Conservation (phyloP, 2,329 filamentous ascomycete species). For the Sporothrix dimorphospora region DNA sequence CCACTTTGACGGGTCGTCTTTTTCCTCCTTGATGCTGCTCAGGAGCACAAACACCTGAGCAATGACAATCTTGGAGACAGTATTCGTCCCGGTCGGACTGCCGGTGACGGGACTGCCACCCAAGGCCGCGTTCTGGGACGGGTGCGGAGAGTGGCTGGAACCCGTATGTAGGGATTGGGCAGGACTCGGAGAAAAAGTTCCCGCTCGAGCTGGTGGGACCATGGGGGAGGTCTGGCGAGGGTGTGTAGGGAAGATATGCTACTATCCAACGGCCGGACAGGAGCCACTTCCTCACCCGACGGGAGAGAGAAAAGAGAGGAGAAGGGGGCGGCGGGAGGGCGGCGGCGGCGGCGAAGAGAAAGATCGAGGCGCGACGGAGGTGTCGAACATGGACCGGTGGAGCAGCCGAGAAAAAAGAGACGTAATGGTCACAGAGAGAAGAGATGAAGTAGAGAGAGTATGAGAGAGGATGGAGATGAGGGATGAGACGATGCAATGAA, state of each 20-base stretch:
- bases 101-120: conserved; percentile 64
- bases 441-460: not conserved
- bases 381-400: conserved; percentile 2
- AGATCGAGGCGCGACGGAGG: conserved; percentile 1
- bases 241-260: conserved; percentile 32
- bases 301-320: conserved; percentile 29
- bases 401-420: not conserved
- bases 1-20: conserved; percentile 84
- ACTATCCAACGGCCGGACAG: conserved; percentile 35
- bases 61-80: conserved; percentile 88
- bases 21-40: conserved; percentile 93
- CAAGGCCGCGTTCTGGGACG: conserved; percentile 59
- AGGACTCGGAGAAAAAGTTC: conserved; percentile 67
- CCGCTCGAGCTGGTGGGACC: conserved; percentile 64
- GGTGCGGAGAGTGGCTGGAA: conserved; percentile 59
- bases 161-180: conserved; percentile 61
- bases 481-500: not conserved
- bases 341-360: not conserved
- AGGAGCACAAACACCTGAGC: conserved; percentile 94
- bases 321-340: not conserved
- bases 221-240: conserved; percentile 45
- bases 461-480: not conserved
- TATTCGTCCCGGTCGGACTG: conserved; percentile 65
- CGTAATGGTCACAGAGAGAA: not conserved
- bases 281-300: conserved; percentile 36